A percentile compares a stretch with the other conserved stretches of the same genome.
These are phyloP conservation scores for Penicillium atrosanguineum DNA, from an alignment of 495 filamentous ascomycete genomes.

Conservation along the genomic window DNA sequence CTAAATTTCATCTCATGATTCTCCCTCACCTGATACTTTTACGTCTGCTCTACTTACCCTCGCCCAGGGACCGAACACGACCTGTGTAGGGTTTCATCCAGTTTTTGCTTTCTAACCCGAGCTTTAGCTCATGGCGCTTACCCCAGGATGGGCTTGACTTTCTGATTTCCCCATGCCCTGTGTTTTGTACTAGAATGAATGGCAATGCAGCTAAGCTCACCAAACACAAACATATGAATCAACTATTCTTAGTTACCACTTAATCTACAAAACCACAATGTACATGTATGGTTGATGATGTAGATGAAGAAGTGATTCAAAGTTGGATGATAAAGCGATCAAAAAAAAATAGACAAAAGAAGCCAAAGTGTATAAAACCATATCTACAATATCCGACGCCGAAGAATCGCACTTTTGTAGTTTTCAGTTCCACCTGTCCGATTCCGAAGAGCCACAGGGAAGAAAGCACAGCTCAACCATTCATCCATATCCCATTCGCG, in stretches of 20 bases:
- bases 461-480: conserved; percentile 9
- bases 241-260: not conserved
- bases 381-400: conserved; percentile 37
- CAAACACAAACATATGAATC: conserved; percentile 7
- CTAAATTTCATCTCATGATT: conserved; percentile 20
- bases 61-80: conserved; percentile 6
- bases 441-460: conserved; percentile 6
- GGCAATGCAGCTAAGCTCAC: conserved; percentile 8
- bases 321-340: conserved; percentile 1
- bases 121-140: conserved; percentile 20
- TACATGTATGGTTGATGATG: no score
- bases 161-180: conserved; percentile 1
- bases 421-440: conserved; percentile 18
- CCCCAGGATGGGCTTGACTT: conserved; percentile 14
- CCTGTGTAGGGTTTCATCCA: not conserved
- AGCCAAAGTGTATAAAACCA: conserved; percentile 32
- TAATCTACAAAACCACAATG: not conserved
- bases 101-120: conserved; percentile 8
- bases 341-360: conserved; percentile 11
- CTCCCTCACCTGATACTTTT: not conserved
- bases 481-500: not conserved
- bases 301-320: no score
- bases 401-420: conserved; percentile 29
- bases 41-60: not conserved
- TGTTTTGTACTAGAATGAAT: conserved; percentile 23